Percentiles rank a stretch among this genome's conserved stretches.
phyloP scores from a whole-genome alignment of 805 yeast species.

The Candida maltosa region DNA sequence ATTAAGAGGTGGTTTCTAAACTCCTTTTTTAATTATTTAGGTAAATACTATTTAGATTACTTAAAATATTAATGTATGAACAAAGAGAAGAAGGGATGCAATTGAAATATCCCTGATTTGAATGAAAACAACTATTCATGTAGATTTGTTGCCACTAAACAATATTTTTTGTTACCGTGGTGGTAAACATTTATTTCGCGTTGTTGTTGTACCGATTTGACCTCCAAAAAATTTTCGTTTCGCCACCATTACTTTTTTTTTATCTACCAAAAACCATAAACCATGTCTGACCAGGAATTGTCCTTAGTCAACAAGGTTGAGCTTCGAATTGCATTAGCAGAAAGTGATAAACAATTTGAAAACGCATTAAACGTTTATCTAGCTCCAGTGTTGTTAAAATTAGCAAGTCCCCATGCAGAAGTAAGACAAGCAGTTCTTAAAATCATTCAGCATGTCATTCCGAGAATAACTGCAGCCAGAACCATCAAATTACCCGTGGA shows the following conservation, averaged over 20 bases:
- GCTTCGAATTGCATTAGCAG: constrained; percentile 74
- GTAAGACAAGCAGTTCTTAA: constrained; percentile 69
- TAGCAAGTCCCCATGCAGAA: constrained; percentile 63
- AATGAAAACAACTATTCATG: no score
- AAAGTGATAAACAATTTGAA: constrained; percentile 62
- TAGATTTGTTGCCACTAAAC: no score
- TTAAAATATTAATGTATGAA: no score
- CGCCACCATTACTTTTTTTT: constrained; percentile 9
- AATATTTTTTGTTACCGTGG: no score
- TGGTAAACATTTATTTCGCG: no score
- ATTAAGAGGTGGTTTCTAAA: constrained; percentile 83
- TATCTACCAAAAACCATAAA: not conserved
- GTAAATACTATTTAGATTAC: no score
- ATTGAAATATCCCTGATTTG: no score
- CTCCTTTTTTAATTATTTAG: constrained; percentile 1
- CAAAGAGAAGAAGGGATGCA: no score
- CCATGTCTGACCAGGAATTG: constrained; percentile 47
- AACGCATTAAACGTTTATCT: constrained; percentile 58
- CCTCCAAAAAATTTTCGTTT: no score
- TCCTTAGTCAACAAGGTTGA: constrained; percentile 74
- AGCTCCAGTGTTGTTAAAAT: constrained; percentile 74
- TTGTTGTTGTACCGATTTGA: no score
- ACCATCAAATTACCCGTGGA: constrained; percentile 59
- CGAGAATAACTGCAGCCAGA: constrained; percentile 58
- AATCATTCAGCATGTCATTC: constrained; percentile 62